Base-by-base conservation (phyloP, 106 monocot species). In the Dendrobium officinale region DNA sequence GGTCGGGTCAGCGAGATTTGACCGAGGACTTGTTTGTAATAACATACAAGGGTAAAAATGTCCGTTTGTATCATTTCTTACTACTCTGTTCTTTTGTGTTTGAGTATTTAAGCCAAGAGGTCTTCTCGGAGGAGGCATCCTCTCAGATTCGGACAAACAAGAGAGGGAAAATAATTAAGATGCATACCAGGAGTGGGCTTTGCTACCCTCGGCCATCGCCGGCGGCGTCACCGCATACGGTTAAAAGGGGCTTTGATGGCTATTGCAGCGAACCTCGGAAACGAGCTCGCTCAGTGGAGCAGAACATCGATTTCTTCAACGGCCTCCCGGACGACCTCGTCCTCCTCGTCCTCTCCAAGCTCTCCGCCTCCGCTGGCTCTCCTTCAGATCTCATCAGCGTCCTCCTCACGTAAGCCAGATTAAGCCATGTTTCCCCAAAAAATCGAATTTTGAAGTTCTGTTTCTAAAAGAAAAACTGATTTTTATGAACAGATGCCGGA, bases 291-390 rank as follows among this genome's bases (percentile, higher is more conserved):
- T 43, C 42, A 15, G 7, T 16, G 26, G 77, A 37, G 2, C 6
- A 73, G 41, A 80, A 72, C 20, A 61, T 49, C 19, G 76, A 76
- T 76, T 76, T 76, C 49, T 88, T 95, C 75, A 85, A 88, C 15
- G 61, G 68, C 3, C 58, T 95, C 10, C 92, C 90, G 13, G 95
- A 95, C 31, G 95, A 92, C 70, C 82, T 95, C 67, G 87, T 92
- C 6, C 66, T 89, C 10, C 76, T 42, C 29, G 79, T 95, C 55
- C 84, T 95, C 77, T 81, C 77, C 80, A 82, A 79, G 70, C 79
- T 95, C 49, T 73, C 83, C 77, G 73, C 90, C 75, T 56, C 84
- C 26, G 92, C 90, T 4, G 6, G 81, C 9, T 78, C 73, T 43
- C 88, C 95, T 4, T 74, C 88, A 27, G 87, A 94, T 75, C 84